Evolutionary conservation across 768 basidiomycete genomes (phyloP).

Genomic region (Trametes coccinea): DNA sequence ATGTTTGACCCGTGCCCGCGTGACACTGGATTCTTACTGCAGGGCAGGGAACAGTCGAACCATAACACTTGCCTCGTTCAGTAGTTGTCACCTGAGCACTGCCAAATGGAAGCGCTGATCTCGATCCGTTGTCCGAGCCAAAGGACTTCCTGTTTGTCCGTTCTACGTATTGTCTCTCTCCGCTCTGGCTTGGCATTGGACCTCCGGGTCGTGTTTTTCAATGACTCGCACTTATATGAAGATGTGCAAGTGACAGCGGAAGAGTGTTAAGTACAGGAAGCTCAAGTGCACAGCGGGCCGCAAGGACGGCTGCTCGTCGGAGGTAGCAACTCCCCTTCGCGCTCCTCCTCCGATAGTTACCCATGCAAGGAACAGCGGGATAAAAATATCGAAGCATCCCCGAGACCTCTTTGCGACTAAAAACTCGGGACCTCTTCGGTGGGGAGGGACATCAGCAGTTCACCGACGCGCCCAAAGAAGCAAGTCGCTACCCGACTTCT

Average conservation of each 20-base stretch:
- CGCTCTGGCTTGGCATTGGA: not conserved
- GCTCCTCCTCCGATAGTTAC: not conserved
- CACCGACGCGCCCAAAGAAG: not conserved
- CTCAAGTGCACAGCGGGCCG: too few relatives aligned
- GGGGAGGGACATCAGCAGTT: constrained; percentile 8
- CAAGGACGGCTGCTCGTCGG: constrained; percentile 11
- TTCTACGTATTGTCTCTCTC: not conserved
- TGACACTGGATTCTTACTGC: not conserved
- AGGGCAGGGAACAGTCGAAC: not conserved
- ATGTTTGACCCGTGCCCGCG: too few relatives aligned
- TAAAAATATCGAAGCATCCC: constrained; percentile 1
- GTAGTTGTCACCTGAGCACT: not conserved
- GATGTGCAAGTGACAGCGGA: not conserved
- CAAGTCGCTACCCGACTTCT: not conserved
- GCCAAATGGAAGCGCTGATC: not conserved
- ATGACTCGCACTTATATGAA: not conserved
- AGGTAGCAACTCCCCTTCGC: not conserved
- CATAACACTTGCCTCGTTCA: constrained; percentile 7
- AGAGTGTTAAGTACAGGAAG: not conserved
- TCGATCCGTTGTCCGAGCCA: not conserved
- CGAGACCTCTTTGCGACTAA: not conserved
- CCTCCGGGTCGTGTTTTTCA: not conserved
- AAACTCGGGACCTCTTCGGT: constrained; percentile 14
- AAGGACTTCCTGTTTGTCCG: not conserved
- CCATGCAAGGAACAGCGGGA: not conserved